Evolutionary conservation across 2,329 filamentous ascomycete genomes (phyloP), one percentile per base, ranked within the genome.

Genomic region (Huntiella moniliformis): DNA sequence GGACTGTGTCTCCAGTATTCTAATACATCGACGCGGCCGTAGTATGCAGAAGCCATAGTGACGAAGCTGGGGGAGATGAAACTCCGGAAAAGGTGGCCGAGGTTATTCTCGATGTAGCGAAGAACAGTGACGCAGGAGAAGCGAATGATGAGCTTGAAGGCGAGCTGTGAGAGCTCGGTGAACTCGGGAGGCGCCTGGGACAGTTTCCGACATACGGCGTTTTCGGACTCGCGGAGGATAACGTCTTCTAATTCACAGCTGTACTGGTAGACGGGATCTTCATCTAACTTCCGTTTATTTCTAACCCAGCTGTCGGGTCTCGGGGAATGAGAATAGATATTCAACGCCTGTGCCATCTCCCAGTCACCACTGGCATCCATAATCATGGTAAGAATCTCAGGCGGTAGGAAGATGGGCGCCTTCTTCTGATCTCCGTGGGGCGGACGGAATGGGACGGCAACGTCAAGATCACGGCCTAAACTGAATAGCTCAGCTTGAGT

Each of bases 1-100:
- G 79, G 76, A 11, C 82, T 87, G 31, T 80, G 81, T 43, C 78
- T 77, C 88, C 88, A 96, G 74, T 87, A 95, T 52, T 91, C 82
- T 6, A 96, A 67, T 31, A 96, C 82, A 50, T 86, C 82, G 1
- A 76, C 77, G 44, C 83, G 79, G 40, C 83, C 84, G 57, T 91
- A 95, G 51, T 87, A 82, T 1, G 79, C 78, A 2, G 85, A 93
- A 0, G 86, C 86, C 57, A 91, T 91, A 53, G 84, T 87, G 0
- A 87, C 85, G 2, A 95, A 70, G 38, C 86, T 79, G 38, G 82
- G 82, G 39, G 83, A 82, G 57, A 87, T 87, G 28, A 87, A 91
- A 2, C 79, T 71, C 39, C 81, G 86, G 63, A 92, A 91, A 3
- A 95, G 73, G 50, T 92, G 68, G 4, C 70, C 70, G 8, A 71